Percentiles rank a stretch among this genome's conserved stretches.
phyloP scores from a whole-genome alignment of 2,329 filamentous ascomycete genomes.

The Talaromyces amestolkiae region DNA sequence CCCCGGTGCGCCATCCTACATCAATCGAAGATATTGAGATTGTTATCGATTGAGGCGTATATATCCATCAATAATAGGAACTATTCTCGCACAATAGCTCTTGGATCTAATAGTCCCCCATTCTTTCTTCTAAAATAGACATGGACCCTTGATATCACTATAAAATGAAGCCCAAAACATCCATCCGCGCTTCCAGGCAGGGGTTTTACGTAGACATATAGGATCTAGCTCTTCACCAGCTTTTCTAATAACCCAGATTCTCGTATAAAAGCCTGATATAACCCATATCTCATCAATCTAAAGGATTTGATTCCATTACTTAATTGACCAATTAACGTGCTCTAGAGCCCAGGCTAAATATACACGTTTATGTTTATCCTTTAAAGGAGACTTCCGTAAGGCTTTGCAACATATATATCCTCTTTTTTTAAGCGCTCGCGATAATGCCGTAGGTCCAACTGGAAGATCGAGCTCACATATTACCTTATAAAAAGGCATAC shows the following conservation, averaged over 20 bases:
- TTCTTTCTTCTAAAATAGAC: not conserved
- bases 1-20: not conserved
- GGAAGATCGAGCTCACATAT: slow-evolving; percentile 20
- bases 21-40: not conserved
- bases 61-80: slow-evolving; percentile 6
- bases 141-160: not conserved
- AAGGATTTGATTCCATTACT: not conserved
- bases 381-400: slow-evolving; percentile 20
- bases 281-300: slow-evolving; percentile 19
- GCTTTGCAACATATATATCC: slow-evolving; percentile 7
- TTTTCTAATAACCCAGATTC: slow-evolving; percentile 18
- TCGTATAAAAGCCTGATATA: slow-evolving; percentile 19
- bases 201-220: not conserved
- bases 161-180: not conserved
- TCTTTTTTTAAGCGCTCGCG: not conserved
- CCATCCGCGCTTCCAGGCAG: not conserved
- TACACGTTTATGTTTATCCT: slow-evolving; percentile 17
- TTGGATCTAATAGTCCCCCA: not conserved
- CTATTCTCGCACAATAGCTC: not conserved
- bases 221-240: slow-evolving; percentile 17
- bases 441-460: slow-evolving; percentile 1
- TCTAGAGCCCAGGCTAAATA: slow-evolving; percentile 16
- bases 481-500: slow-evolving; percentile 20
- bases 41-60: slow-evolving; percentile 3
- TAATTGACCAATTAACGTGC: not conserved